These are phyloP conservation scores for Zarea fungicola DNA, from an alignment of 2,329 filamentous ascomycete species.

Conservation along the genomic window DNA sequence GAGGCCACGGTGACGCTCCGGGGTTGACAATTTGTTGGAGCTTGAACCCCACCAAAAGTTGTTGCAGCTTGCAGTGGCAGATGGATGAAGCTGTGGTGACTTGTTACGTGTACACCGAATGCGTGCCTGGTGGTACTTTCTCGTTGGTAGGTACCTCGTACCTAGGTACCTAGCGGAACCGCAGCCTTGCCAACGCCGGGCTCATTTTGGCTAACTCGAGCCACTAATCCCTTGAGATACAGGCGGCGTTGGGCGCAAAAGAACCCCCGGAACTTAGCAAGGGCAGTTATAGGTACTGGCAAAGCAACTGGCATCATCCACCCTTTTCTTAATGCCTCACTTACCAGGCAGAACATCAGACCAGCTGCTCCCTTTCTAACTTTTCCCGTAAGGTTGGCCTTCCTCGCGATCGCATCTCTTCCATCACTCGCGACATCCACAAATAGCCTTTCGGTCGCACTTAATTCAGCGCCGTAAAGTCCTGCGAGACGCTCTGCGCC, in stretches of 20 bases:
- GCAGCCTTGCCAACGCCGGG: too few relatives aligned
- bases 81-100: too few relatives aligned
- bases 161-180: too few relatives aligned
- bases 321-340: background rate
- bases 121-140: too few relatives aligned
- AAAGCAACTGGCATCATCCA: background rate
- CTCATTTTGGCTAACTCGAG: too few relatives aligned
- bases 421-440: constrained; percentile 11
- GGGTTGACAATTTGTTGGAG: constrained; percentile 7
- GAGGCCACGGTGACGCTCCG: constrained; percentile 13
- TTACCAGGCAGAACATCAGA: background rate
- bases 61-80: too few relatives aligned
- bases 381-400: constrained; percentile 1
- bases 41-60: constrained; percentile 13
- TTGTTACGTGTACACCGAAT: too few relatives aligned
- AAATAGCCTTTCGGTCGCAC: constrained; percentile 8
- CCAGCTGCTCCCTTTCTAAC: constrained; percentile 4
- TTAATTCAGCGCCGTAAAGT: constrained; percentile 9
- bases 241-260: too few relatives aligned
- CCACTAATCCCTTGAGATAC: too few relatives aligned
- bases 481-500: background rate
- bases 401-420: constrained; percentile 2
- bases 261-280: too few relatives aligned
- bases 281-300: too few relatives aligned
- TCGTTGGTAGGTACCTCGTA: too few relatives aligned